Percentiles rank a stretch among this genome's conserved stretches.
phyloP scores from a whole-genome alignment of 1,284 basidiomycete species.

The Trichosporon sp. region DNA sequence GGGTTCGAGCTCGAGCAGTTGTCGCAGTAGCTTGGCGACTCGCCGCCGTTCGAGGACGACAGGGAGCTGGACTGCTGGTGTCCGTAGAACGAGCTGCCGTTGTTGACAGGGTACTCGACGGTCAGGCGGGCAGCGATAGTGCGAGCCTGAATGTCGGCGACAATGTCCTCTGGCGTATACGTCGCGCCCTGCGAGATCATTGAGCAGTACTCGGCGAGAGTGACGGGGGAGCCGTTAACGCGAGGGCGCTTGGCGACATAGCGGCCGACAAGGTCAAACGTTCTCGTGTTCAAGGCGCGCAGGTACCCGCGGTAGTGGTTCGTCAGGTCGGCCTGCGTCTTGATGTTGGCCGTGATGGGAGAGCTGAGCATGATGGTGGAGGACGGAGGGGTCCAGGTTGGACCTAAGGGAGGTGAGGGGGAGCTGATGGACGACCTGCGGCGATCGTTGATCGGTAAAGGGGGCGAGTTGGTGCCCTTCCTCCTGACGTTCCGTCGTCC shows the following conservation, averaged over 20 bases:
- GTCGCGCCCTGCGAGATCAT: constrained; percentile 9
- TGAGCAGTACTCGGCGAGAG: background rate
- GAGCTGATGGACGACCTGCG: background rate
- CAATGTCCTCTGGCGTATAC: constrained; percentile 8
- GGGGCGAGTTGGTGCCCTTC: background rate
- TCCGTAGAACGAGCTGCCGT: background rate
- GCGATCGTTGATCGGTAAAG: background rate
- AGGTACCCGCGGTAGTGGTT: constrained; percentile 14
- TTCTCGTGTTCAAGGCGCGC: constrained; percentile 13
- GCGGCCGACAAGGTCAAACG: constrained; percentile 8
- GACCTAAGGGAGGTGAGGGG: background rate
- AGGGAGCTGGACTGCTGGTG: background rate
- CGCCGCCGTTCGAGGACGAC: background rate
- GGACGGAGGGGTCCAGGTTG: background rate
- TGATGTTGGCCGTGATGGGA: constrained; percentile 7
- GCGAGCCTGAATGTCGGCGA: constrained; percentile 12
- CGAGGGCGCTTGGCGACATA: constrained; percentile 8
- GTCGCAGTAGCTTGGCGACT: background rate
- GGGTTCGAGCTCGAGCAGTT: background rate
- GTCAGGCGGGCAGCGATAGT: constrained; percentile 12
- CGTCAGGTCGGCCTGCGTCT: constrained; percentile 9
- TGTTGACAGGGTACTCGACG: constrained; percentile 9
- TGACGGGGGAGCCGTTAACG: constrained; percentile 7
- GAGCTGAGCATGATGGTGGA: background rate
- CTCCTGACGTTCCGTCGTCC: background rate